Conservation (phyloP, 1,139 yeast genomes). For the Hemisphaericaspora subhashii region DNA sequence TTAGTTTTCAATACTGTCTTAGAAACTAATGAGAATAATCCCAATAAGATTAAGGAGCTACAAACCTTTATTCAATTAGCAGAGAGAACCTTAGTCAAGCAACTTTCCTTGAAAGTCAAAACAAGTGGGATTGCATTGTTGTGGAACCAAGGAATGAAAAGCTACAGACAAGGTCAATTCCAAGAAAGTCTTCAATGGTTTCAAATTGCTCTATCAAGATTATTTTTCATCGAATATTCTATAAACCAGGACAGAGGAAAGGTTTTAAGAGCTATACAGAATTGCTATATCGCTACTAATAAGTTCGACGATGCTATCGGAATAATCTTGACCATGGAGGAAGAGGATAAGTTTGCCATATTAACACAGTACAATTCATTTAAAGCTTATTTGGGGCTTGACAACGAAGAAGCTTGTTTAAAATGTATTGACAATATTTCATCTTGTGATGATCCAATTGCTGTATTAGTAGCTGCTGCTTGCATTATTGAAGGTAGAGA, state of each 20-base stretch:
- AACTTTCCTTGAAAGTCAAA: conserved; percentile 19
- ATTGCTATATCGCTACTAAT: conserved; percentile 17
- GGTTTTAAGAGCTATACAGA: conserved; percentile 25
- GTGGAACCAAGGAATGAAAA: conserved; percentile 29
- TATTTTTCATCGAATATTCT: conserved; percentile 17
- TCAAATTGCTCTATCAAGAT: conserved; percentile 20
- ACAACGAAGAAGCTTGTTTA: conserved; percentile 13
- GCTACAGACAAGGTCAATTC: conserved; percentile 16
- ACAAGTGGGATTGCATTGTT: conserved; percentile 23
- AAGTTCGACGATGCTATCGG: conserved; percentile 15
- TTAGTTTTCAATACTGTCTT: conserved; percentile 8
- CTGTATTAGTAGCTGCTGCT: conserved; percentile 17
- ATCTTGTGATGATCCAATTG: conserved; percentile 7
- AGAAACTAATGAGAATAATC: background rate
- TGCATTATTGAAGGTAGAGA: conserved; percentile 19
- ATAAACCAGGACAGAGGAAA: conserved; percentile 22
- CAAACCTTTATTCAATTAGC: conserved; percentile 18
- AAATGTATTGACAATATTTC: conserved; percentile 11
- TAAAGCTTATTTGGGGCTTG: conserved; percentile 15
- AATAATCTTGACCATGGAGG: conserved; percentile 7
- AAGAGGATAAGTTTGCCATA: conserved; percentile 14
- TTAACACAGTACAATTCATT: conserved; percentile 27
- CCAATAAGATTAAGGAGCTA: conserved; percentile 7
- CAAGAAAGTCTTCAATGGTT: conserved; percentile 24
- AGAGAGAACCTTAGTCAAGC: conserved; percentile 20